A percentile compares a stretch with the other conserved stretches of the same genome.
These are phyloP conservation scores for Entonaema liquescens DNA, from an alignment of 495 filamentous ascomycete genomes.

Conservation along the genomic window DNA sequence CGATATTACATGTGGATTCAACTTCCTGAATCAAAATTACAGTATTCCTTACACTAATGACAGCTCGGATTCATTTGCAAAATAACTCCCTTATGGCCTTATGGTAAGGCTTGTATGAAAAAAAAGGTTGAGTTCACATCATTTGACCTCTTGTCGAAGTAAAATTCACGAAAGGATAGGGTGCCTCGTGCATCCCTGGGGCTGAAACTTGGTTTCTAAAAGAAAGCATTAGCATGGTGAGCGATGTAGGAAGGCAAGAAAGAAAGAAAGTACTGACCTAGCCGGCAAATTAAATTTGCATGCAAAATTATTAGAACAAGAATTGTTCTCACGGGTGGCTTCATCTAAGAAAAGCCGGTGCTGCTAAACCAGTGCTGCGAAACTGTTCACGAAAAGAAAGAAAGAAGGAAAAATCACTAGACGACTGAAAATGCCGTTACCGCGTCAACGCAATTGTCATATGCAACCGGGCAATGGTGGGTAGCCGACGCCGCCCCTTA, in stretches of 20 bases:
- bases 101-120: neutral
- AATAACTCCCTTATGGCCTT: neutral
- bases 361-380: neutral
- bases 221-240: neutral
- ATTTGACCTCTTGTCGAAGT: neutral
- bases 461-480: neutral
- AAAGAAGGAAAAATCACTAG: neutral
- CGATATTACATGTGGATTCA: neutral
- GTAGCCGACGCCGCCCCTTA: neutral
- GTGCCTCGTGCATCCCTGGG: neutral
- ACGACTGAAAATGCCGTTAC: too few species aligned
- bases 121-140: neutral
- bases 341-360: too few species aligned
- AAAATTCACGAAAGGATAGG: neutral
- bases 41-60: neutral
- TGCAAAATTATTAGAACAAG: neutral
- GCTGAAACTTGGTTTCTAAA: neutral
- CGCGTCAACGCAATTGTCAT: too few species aligned
- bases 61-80: neutral
- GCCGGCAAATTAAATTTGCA: neutral
- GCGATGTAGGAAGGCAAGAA: too few species aligned
- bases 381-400: neutral
- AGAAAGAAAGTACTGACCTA: neutral
- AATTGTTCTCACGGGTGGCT: neutral
- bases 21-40: neutral